A percentile compares a stretch with the other conserved stretches of the same genome.
Conservation (phyloP, 495 filamentous ascomycete species). For the Lasiosphaeriaceae sp. region DNA sequence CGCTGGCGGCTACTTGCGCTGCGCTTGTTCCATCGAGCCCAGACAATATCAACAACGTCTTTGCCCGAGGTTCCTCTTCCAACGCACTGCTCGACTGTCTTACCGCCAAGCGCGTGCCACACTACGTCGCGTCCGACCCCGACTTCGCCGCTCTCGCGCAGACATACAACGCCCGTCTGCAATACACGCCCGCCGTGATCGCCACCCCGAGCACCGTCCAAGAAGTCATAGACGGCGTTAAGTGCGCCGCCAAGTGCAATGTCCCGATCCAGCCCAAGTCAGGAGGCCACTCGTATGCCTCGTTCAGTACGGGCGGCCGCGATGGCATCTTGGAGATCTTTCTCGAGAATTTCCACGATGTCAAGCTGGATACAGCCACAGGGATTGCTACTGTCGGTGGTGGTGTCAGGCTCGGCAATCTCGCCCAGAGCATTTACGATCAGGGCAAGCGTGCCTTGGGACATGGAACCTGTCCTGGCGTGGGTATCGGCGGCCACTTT, state of each 20-base stretch:
- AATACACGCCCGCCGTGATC: conserved; percentile 52
- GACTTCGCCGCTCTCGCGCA: conserved; percentile 29
- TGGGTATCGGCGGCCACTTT: conserved; percentile 65
- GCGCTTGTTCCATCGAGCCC: background rate
- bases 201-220: conserved; percentile 45
- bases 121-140: conserved; percentile 11
- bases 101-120: conserved; percentile 5
- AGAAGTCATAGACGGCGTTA: conserved; percentile 50
- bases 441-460: conserved; percentile 55
- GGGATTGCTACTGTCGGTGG: conserved; percentile 50
- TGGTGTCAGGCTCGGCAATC: conserved; percentile 57
- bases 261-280: conserved; percentile 59
- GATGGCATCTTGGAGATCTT: conserved; percentile 51
- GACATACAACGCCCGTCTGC: conserved; percentile 57
- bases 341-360: conserved; percentile 39
- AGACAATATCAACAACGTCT: background rate
- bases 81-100: conserved; percentile 12
- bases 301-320: conserved; percentile 45
- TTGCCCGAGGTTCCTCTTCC: too few relatives aligned
- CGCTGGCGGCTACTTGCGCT: background rate
- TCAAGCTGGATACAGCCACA: conserved; percentile 31
- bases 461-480: conserved; percentile 57
- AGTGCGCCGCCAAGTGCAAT: conserved; percentile 38
- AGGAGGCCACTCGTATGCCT: conserved; percentile 70
- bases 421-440: conserved; percentile 49